Evolutionary conservation across 2,329 filamentous ascomycete genomes (phyloP).

Genomic region (Phaeosphaeriaceae sp.): DNA sequence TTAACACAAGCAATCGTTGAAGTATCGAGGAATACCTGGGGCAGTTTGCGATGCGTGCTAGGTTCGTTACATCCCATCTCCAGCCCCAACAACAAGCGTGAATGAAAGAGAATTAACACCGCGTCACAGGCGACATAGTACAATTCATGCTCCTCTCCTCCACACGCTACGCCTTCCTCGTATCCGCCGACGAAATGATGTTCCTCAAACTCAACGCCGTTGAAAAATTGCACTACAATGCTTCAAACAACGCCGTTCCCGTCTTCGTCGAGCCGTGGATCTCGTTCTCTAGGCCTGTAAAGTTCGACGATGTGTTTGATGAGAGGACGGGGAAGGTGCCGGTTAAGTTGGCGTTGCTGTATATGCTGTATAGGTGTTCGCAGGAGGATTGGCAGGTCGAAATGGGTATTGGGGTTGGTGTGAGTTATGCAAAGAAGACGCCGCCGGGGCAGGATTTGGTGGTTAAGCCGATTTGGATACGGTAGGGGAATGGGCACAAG

Average conservation of each 20-base stretch:
- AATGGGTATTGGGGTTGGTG: constrained; percentile 10
- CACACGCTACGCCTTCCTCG: constrained; percentile 23
- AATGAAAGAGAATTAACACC: neutral
- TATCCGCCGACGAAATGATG: constrained; percentile 26
- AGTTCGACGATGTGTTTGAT: constrained; percentile 12
- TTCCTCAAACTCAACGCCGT: constrained; percentile 18
- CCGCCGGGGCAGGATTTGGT: constrained; percentile 9
- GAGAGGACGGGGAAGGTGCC: constrained; percentile 4
- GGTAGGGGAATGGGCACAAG: no score
- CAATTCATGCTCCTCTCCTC: constrained; percentile 26
- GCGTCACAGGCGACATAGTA: constrained; percentile 19
- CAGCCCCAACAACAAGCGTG: no score
- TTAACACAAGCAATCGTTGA: constrained; percentile 16
- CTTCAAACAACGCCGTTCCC: neutral
- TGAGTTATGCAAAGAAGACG: constrained; percentile 11
- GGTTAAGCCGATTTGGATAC: neutral
- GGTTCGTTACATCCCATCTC: constrained; percentile 7
- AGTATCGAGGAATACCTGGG: constrained; percentile 13
- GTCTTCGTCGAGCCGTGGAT: constrained; percentile 16
- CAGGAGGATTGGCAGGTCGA: constrained; percentile 10
- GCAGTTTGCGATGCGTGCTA: constrained; percentile 26
- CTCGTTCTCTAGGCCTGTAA: constrained; percentile 19
- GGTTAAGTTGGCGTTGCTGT: constrained; percentile 16
- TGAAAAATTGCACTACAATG: constrained; percentile 3
- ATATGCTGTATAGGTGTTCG: constrained; percentile 10